Evolutionary conservation across 2,329 filamentous ascomycete genomes (phyloP).

Genomic region (Fusarium azukiicola): DNA sequence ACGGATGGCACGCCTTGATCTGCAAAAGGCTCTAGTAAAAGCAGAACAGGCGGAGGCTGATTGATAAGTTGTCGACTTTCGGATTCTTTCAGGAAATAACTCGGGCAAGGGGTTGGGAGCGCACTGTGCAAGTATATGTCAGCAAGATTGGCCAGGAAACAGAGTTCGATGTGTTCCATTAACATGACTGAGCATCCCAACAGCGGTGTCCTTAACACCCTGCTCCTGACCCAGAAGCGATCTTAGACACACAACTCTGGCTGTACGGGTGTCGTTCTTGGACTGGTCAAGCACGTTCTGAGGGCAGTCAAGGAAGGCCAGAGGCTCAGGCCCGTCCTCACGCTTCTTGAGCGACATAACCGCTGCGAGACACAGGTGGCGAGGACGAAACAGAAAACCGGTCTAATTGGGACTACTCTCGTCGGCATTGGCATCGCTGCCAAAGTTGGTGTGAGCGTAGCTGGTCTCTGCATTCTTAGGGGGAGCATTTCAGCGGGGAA

Average conservation of each 20-base stretch:
- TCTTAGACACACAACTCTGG: conserved; percentile 27
- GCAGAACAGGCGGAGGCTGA: neutral
- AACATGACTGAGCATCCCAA: conserved; percentile 35
- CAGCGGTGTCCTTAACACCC: conserved; percentile 28
- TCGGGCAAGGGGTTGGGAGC: conserved; percentile 29
- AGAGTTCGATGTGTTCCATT: neutral
- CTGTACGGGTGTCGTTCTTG: conserved; percentile 16
- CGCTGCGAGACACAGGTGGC: neutral
- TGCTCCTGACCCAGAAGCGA: conserved; percentile 22
- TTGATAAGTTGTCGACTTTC: neutral
- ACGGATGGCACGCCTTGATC: neutral
- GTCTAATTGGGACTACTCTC: neutral
- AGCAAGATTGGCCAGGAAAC: neutral
- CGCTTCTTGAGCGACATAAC: neutral
- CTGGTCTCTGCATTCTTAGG: neutral
- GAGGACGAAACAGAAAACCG: neutral
- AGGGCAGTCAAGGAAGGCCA: neutral
- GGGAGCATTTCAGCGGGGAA: conserved; percentile 2
- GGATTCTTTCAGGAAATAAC: conserved; percentile 19
- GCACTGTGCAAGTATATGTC: neutral
- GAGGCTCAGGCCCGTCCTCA: neutral
- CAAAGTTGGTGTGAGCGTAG: conserved; percentile 1
- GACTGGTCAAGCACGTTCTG: neutral
- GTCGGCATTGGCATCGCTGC: neutral
- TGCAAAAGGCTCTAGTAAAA: neutral